Evolutionary conservation across 208 protist species (phyloP).

Genomic region (Porcisia deanei): DNA sequence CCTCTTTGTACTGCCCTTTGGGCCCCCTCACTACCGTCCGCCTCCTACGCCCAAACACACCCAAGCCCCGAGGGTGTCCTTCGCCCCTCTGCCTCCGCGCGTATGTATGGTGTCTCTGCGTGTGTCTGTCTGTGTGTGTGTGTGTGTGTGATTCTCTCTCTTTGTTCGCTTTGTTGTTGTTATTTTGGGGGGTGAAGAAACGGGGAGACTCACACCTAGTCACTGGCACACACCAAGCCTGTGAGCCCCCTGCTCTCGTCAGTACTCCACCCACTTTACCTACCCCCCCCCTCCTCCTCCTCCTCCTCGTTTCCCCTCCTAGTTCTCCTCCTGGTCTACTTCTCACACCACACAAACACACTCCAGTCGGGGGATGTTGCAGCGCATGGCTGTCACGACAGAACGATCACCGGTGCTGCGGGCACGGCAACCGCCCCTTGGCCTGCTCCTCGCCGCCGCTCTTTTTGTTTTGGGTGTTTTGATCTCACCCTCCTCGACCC

Average conservation of each 20-base stretch:
- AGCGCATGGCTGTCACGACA: neutral
- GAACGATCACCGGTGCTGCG: neutral
- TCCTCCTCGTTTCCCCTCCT: neutral
- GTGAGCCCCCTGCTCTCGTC: neutral
- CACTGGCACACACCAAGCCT: neutral
- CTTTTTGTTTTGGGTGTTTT: neutral
- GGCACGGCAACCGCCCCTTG: neutral
- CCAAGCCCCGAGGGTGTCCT: too few relatives aligned
- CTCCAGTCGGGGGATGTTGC: neutral
- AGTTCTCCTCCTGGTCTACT: neutral
- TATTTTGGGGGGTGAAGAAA: neutral
- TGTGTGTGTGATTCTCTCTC: neutral
- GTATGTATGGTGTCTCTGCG: too few relatives aligned
- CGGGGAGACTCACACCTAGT: too few relatives aligned
- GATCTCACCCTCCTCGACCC: neutral
- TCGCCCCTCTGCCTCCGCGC: too few relatives aligned
- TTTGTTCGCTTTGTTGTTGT: constrained; percentile 10
- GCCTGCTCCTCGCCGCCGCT: neutral
- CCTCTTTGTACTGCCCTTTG: too few relatives aligned
- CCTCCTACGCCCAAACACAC: too few relatives aligned
- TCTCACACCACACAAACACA: neutral
- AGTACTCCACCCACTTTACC: neutral
- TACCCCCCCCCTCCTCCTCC: neutral
- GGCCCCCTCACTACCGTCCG: too few relatives aligned
- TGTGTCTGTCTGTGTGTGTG: neutral